Base-by-base conservation (phyloP, 2,329 filamentous ascomycete genomes). In the Cercospora sp. region DNA sequence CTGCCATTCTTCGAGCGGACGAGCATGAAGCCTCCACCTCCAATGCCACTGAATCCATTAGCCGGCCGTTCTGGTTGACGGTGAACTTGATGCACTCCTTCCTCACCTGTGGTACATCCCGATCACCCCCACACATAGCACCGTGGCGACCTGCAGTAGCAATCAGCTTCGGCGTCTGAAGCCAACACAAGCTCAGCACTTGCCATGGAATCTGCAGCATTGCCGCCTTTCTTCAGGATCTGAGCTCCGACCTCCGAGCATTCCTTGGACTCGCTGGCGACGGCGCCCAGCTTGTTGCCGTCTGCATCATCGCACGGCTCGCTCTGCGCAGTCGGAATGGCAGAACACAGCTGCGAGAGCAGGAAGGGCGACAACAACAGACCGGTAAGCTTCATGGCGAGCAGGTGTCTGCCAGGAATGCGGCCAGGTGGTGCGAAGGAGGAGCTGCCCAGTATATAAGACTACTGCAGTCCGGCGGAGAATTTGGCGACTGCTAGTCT, bases 21-120 rank as follows among this genome's bases (percentile, higher is more conserved):
- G 8, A 73, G 69, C 70, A 73, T 72, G 80, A 98, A 98, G 2
- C 94, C 94, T 48, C 94, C 94, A 6, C 94, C 94, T 20, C 92
- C 94, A 67, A 97, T 90, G 16, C 94, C 94, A 48, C 81, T 78
- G 60, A 6, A 42, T 2, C 5, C 12, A n/a, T 23, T 18, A 26
- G 20, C 20, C 30, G 1, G 12, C 18, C 10, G 5, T 30, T 18
- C 7, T 48, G 42, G 77, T 78, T 28, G 6, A 42, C n/a, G 36
- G 30, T 31, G 30, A 8, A 10, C 30, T 31, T 31, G 7, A 5
- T 42, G 36, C 36, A 42, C 36, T 42, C 36, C 36, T n/a, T 26
- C 55, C 69, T 60, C 60, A 70, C 64, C 65, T 69, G 63, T 76
- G 74, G 69, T 83, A 83, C 81, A 84, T 84, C 65, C 81, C 82